phyloP scores from a whole-genome alignment of 345 rosid genomes.

The Hibiscus syriacus region DNA sequence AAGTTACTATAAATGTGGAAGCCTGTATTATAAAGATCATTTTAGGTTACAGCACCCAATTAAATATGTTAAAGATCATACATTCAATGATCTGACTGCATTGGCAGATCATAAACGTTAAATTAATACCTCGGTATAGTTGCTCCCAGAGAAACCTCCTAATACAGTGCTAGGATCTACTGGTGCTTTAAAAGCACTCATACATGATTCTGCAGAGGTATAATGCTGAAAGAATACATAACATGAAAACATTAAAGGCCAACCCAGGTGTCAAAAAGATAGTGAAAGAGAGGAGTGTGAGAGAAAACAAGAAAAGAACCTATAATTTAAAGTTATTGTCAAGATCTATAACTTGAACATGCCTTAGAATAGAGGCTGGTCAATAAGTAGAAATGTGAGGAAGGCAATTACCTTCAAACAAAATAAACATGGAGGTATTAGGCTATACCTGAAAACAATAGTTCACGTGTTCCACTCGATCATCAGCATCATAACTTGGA shows the following conservation, averaged over 20 bases:
- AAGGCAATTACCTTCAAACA: neutral
- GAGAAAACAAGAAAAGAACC: neutral
- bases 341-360: neutral
- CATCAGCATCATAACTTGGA: slow-evolving; percentile 48
- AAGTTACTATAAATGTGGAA: slow-evolving; percentile 82
- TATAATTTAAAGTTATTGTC: neutral
- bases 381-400: neutral
- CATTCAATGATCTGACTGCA: slow-evolving; percentile 4
- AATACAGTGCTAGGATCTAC: too few species aligned
- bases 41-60: slow-evolving; percentile 15
- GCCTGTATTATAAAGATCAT: slow-evolving; percentile 55
- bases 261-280: slow-evolving; percentile 5
- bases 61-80: slow-evolving; percentile 21
- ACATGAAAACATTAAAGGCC: neutral
- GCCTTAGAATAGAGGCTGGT: neutral
- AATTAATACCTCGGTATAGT: slow-evolving; percentile 63
- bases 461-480: slow-evolving; percentile 76
- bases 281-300: neutral
- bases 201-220: slow-evolving; percentile 75
- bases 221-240: slow-evolving; percentile 55
- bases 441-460: slow-evolving; percentile 84
- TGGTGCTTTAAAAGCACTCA: slow-evolving; percentile 95
- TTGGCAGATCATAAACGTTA: slow-evolving; percentile 10
- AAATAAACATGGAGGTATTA: slow-evolving; percentile 5
- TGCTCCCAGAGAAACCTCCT: too few species aligned